Evolutionary conservation across 768 basidiomycete species (phyloP).

Genomic region (Hericium erinaceus): DNA sequence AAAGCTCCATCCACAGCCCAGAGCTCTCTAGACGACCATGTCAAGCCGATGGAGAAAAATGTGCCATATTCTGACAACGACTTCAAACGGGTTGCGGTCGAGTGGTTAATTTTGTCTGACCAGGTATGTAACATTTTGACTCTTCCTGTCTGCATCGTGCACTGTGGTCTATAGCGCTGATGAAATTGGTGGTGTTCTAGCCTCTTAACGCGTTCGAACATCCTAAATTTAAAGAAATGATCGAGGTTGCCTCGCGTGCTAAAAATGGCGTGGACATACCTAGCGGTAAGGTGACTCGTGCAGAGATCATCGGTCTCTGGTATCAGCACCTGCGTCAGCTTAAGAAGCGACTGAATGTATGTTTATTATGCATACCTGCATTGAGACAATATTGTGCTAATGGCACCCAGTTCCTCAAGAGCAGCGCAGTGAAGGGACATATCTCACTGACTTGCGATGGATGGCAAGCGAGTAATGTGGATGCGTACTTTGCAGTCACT

Average conservation of each 20-base stretch:
- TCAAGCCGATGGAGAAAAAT: background rate
- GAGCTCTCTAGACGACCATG: background rate
- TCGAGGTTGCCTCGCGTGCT: conserved; percentile 27
- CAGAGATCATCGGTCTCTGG: conserved; percentile 23
- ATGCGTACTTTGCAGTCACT: conserved; percentile 32
- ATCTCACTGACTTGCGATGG: conserved; percentile 30
- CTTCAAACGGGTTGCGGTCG: background rate
- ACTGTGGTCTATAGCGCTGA: background rate
- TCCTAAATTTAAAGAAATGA: conserved; percentile 25
- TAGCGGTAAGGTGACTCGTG: conserved; percentile 16
- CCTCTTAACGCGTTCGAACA: conserved; percentile 27
- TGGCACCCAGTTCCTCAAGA: conserved; percentile 7
- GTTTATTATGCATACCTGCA: background rate
- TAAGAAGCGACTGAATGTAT: conserved; percentile 15
- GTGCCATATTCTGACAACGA: background rate
- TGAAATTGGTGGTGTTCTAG: background rate
- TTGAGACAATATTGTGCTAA: background rate
- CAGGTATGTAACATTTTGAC: background rate
- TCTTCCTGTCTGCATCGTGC: background rate
- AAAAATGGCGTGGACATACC: conserved; percentile 30
- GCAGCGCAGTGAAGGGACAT: conserved; percentile 15
- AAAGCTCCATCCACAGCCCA: background rate
- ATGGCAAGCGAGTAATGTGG: conserved; percentile 30
- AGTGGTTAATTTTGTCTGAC: background rate
- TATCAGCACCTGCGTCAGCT: conserved; percentile 5